Evolutionary conservation across 2,329 filamentous ascomycete genomes (phyloP).

Genomic region (Venturiaceae sp.): DNA sequence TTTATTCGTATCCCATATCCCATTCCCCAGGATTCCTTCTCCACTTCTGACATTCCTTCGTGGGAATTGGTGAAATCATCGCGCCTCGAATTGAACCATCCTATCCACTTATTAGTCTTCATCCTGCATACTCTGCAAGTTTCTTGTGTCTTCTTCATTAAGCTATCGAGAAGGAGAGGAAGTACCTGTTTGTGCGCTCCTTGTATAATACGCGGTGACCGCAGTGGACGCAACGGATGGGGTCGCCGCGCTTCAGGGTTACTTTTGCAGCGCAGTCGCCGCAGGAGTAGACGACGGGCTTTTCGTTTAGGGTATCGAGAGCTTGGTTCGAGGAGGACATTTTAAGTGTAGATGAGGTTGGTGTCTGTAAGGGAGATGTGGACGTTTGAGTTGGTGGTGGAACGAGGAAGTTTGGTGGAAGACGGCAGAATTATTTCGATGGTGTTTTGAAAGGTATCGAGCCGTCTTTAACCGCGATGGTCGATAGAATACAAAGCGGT

Average conservation of each 20-base stretch:
- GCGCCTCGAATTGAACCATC: slow-evolving; percentile 98
- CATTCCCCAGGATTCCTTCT: neutral
- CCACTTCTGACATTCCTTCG: neutral
- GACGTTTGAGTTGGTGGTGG: neutral
- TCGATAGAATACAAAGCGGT: too few relatives aligned
- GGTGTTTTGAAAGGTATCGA: neutral
- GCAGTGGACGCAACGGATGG: slow-evolving; percentile 83
- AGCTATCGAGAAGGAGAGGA: neutral
- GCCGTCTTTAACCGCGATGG: too few relatives aligned
- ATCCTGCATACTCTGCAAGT: too few relatives aligned
- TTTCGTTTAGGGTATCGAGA: slow-evolving; percentile 48
- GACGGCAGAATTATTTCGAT: neutral
- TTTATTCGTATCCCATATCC: neutral
- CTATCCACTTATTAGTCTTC: slow-evolving; percentile 29
- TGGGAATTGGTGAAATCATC: slow-evolving; percentile 35
- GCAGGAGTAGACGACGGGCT: slow-evolving; percentile 47
- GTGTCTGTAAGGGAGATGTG: neutral
- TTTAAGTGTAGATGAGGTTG: neutral
- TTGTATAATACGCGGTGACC: slow-evolving; percentile 95
- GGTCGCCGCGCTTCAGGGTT: slow-evolving; percentile 64
- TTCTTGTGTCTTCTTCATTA: neutral
- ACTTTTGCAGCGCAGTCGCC: slow-evolving; percentile 79
- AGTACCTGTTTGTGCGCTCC: slow-evolving; percentile 82
- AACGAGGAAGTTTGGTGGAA: neutral
- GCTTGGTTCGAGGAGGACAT: slow-evolving; percentile 10